phyloP scores from a whole-genome alignment of 108 stramenopile genomes.

The Nitzschia sp. region DNA sequence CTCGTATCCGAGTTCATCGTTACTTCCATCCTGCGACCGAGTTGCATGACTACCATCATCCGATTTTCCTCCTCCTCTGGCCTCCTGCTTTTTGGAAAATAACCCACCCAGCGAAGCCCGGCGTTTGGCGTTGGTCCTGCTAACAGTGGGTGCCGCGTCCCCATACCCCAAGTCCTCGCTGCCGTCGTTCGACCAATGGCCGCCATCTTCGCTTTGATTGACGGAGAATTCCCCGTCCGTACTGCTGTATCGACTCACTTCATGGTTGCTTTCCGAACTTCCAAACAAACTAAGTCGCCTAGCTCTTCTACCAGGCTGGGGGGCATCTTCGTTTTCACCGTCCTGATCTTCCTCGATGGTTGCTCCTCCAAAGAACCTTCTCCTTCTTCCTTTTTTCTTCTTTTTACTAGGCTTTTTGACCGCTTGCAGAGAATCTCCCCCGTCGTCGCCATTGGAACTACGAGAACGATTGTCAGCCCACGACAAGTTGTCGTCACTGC shows the following conservation, averaged over 20 bases:
- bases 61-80: too few species aligned
- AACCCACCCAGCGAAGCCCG: not conserved
- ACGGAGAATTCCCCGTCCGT: not conserved
- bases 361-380: not conserved
- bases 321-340: not conserved
- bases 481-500: not conserved
- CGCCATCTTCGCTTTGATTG: not conserved
- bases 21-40: not conserved
- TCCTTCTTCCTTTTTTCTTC: not conserved
- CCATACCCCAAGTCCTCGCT: not conserved
- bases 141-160: not conserved
- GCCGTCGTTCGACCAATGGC: not conserved
- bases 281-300: conserved; percentile 16
- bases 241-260: not conserved
- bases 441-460: not conserved
- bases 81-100: not conserved
- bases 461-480: conserved; percentile 3
- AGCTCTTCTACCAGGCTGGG: not conserved
- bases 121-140: not conserved
- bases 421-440: not conserved
- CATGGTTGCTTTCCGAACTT: not conserved
- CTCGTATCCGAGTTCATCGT: conserved; percentile 10
- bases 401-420: conserved; percentile 4
- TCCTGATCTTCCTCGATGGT: conserved; percentile 4
- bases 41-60: not conserved